These are phyloP conservation scores for Entomortierella parvispora DNA, from an alignment of 192 early-diverging fungal genomes.

Conservation along the genomic window DNA sequence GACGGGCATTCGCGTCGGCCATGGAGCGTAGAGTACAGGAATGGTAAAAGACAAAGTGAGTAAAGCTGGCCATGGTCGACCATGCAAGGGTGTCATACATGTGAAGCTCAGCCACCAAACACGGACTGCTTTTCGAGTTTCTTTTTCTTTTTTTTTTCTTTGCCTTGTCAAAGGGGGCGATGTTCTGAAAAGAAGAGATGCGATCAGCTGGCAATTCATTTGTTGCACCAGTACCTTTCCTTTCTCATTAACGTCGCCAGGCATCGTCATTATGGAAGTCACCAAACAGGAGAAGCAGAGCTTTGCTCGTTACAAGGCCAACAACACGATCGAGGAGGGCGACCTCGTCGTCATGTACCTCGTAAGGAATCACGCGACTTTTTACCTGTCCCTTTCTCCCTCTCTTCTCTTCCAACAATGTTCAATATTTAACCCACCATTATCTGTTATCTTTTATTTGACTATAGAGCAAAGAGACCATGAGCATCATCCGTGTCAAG, in stretches of 20 bases:
- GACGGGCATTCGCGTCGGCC: conserved; percentile 43
- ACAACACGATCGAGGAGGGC: conserved; percentile 73
- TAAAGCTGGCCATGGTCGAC: too few relatives aligned
- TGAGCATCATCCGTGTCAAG: conserved; percentile 71
- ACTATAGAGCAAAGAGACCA: conserved; percentile 73
- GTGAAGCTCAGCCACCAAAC: too few relatives aligned
- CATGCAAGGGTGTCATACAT: too few relatives aligned
- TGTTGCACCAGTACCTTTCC: too few relatives aligned
- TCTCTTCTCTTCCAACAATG: too few relatives aligned
- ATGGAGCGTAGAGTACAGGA: background rate
- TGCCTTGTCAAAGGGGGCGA: too few relatives aligned
- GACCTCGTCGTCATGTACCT: conserved; percentile 83
- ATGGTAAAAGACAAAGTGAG: background rate
- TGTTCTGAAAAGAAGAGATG: too few relatives aligned
- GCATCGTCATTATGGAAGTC: conserved; percentile 9
- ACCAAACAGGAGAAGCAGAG: conserved; percentile 38
- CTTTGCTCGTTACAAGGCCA: conserved; percentile 49
- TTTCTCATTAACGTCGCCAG: background rate
- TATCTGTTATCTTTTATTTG: background rate
- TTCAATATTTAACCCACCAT: too few relatives aligned
- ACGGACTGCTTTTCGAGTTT: too few relatives aligned
- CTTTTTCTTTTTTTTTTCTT: too few relatives aligned
- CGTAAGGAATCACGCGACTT: conserved; percentile 55
- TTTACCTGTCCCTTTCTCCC: too few relatives aligned
- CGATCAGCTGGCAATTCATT: too few relatives aligned